Percentiles rank a stretch among this genome's conserved stretches.
Evolutionary conservation across 805 yeast genomes (phyloP).

Genomic region (Candida lessepsii): DNA sequence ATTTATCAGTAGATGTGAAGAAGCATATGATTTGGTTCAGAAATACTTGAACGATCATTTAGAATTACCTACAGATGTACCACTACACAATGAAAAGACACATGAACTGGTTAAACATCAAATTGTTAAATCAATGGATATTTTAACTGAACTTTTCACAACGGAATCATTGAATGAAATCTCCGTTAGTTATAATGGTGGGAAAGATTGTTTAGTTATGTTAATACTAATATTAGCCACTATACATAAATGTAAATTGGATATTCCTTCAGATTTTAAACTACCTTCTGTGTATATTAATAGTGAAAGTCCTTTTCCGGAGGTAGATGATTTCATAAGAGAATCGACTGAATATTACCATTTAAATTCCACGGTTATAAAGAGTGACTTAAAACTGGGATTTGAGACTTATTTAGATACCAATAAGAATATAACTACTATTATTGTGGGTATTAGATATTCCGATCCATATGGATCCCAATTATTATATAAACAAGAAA

Average conservation of each 20-base stretch:
- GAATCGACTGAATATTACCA: conserved; percentile 53
- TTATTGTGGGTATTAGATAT: conserved; percentile 83
- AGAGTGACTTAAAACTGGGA: conserved; percentile 62
- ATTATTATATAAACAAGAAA: conserved; percentile 60
- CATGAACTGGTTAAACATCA: conserved; percentile 23
- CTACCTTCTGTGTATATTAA: conserved; percentile 72
- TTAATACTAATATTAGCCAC: conserved; percentile 68
- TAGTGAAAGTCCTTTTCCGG: conserved; percentile 68
- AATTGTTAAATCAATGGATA: conserved; percentile 25
- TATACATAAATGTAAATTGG: conserved; percentile 15
- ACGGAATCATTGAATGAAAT: conserved; percentile 44
- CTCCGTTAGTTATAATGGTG: conserved; percentile 91
- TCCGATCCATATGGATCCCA: conserved; percentile 80
- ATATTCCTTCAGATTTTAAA: conserved; percentile 31
- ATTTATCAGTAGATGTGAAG: conserved; percentile 26
- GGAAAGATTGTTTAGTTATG: conserved; percentile 94
- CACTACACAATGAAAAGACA: neutral
- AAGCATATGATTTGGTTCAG: conserved; percentile 31
- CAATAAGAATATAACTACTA: conserved; percentile 60
- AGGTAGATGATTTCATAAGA: conserved; percentile 65
- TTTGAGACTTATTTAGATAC: conserved; percentile 57
- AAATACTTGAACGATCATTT: conserved; percentile 29
- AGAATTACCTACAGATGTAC: conserved; percentile 3
- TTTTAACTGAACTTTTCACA: conserved; percentile 26
- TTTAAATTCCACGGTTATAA: conserved; percentile 46